phyloP scores from a whole-genome alignment of 192 early-diverging fungal species.

The Gamsiella multidivaricata region DNA sequence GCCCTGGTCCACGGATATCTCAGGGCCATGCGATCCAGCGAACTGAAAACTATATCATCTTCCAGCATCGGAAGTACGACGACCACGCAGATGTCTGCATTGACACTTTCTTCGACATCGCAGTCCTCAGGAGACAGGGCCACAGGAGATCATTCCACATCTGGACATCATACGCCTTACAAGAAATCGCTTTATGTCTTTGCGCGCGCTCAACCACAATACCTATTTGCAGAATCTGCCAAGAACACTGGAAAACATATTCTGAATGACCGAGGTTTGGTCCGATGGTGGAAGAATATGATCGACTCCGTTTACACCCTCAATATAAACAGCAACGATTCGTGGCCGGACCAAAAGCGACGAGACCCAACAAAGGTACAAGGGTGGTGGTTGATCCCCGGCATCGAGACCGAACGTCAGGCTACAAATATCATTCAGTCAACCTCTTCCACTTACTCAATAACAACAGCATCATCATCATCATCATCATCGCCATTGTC shows the following conservation, averaged over 20 bases:
- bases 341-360: background rate
- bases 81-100: background rate
- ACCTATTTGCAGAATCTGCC: conserved; percentile 81
- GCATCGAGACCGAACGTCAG: conserved; percentile 55
- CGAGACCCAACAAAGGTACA: conserved; percentile 3
- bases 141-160: no score
- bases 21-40: conserved; percentile 10
- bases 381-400: conserved; percentile 69
- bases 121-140: no score
- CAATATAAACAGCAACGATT: background rate
- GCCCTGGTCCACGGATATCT: conserved; percentile 54
- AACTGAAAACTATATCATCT: no score
- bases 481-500: background rate
- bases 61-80: background rate
- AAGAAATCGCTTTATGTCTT: conserved; percentile 70
- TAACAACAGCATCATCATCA: no score
- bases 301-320: conserved; percentile 20
- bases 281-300: conserved; percentile 81
- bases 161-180: background rate
- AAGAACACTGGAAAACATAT: conserved; percentile 71
- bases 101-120: background rate
- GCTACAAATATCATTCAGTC: conserved; percentile 41
- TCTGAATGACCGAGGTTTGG: conserved; percentile 70
- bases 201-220: conserved; percentile 88
- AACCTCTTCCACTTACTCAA: background rate